Conservation (phyloP, 2,329 filamentous ascomycete species). For the Pezicula carpinea region DNA sequence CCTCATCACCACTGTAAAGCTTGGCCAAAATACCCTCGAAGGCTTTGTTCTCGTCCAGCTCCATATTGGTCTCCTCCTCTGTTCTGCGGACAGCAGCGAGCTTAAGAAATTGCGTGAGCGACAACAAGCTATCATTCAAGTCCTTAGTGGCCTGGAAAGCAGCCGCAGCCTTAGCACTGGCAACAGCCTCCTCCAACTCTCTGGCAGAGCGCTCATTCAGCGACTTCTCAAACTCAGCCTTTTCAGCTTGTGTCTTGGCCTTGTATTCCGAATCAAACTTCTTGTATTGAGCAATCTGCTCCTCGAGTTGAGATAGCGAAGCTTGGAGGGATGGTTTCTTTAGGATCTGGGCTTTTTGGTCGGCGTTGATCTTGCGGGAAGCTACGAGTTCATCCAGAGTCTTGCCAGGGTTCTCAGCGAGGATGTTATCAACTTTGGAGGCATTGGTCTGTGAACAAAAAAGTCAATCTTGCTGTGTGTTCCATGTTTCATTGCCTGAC, state of each 20-base stretch:
- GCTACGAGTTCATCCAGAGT: constrained; percentile 69
- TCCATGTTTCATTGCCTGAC: constrained; percentile 29
- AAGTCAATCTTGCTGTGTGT: constrained; percentile 13
- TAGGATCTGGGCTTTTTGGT: constrained; percentile 71
- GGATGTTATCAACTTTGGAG: constrained; percentile 65
- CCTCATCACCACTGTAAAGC: constrained; percentile 74
- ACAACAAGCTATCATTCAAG: constrained; percentile 61
- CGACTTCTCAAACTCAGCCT: constrained; percentile 55
- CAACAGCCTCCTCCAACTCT: constrained; percentile 42
- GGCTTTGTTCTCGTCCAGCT: constrained; percentile 69
- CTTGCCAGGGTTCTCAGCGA: constrained; percentile 65
- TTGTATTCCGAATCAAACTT: constrained; percentile 72
- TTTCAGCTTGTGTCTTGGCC: constrained; percentile 51
- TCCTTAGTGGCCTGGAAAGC: constrained; percentile 48
- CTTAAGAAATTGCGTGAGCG: constrained; percentile 74
- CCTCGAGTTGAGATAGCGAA: constrained; percentile 65
- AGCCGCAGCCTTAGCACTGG: constrained; percentile 48
- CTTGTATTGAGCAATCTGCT: constrained; percentile 69
- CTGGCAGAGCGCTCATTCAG: constrained; percentile 44
- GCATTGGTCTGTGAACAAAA: constrained; percentile 53
- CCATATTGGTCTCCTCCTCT: constrained; percentile 60
- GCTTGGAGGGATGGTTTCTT: constrained; percentile 71
- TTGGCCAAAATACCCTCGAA: constrained; percentile 75
- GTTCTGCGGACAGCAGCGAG: constrained; percentile 71
- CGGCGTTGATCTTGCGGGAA: constrained; percentile 70